Evolutionary conservation across 805 yeast species (phyloP).

Genomic region (Candida ficus): DNA sequence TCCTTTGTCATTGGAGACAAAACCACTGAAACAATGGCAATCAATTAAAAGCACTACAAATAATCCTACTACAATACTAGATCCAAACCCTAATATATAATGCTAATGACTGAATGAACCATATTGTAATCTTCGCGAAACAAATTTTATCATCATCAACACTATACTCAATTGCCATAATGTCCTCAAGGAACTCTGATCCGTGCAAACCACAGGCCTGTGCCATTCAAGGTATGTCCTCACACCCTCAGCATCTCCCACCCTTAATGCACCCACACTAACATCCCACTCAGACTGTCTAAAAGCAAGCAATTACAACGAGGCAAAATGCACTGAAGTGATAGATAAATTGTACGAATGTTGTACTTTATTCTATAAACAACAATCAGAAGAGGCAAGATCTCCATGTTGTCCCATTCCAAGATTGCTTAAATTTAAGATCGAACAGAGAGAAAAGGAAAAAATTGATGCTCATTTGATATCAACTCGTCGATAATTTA

Average conservation of each 20-base stretch:
- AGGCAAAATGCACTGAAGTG: slow-evolving; percentile 61
- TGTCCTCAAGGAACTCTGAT: no score
- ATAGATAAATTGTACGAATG: slow-evolving; percentile 74
- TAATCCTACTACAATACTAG: no score
- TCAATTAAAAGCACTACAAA: no score
- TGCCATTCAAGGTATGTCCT: slow-evolving; percentile 55
- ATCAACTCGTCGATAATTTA: slow-evolving; percentile 18
- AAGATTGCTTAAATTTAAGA: slow-evolving; percentile 52
- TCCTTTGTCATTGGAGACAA: background rate
- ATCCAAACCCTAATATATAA: no score
- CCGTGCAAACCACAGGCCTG: slow-evolving; percentile 81
- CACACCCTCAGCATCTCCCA: no score
- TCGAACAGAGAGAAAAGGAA: slow-evolving; percentile 57
- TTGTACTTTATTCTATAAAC: slow-evolving; percentile 60
- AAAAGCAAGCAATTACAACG: slow-evolving; percentile 56
- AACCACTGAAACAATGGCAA: no score
- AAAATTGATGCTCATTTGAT: slow-evolving; percentile 51
- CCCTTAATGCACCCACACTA: no score
- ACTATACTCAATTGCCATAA: no score
- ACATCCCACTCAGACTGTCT: slow-evolving; percentile 76
- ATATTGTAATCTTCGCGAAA: no score
- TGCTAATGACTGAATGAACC: no score
- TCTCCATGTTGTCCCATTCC: slow-evolving; percentile 81
- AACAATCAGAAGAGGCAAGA: slow-evolving; percentile 51
- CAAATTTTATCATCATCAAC: no score